Base-by-base conservation (phyloP, 1,284 basidiomycete species). In the Serendipita sp. region DNA sequence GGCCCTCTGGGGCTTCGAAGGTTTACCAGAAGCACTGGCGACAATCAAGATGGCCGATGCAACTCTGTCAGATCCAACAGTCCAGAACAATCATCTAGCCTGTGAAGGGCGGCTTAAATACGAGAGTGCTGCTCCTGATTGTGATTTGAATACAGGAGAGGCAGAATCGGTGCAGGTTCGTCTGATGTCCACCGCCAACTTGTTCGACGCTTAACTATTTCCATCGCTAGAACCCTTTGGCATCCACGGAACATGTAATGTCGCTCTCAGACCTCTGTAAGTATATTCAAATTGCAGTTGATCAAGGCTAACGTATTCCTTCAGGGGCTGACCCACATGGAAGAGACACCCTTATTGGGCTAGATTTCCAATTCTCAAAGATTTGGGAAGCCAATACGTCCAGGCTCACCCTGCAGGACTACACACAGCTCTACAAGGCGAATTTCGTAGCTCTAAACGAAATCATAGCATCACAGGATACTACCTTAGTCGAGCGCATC, bases 321-420 rank as follows among this genome's bases (percentile, higher is more conserved):
- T 30, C 26, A 58, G 53, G 53, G 53, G 53, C 53, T n/a, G 53
- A 58, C 30, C 53, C n/a, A 58, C 22, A 58, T 35, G 53, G 26
- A n/a, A 30, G 22, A 32, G 22, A 58, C n/a, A 58, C 53, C n/a
- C 15, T 58, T 17, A 58, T n/a, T n/a, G 22, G 53, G 15, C 53
- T 58, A 26, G 53, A 58, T n/a, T n/a, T 29, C 32, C 53, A 58
- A n/a, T 58, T 58, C 32, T 29, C 32, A 4, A 58, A 58, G n/a
- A 35, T 58, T 5, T 35, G 22, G 53, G 53, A 32, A 8, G 15
- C 15, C 15, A 58, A 34, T n/a, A 29, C 53, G 30, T 26, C 53
- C 22, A 29, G 26, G n/a, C n/a, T 58, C 26, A 58, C 53, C n/a
- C 22, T 58, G 10, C 22, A 58, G 15, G 53, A 58, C 22, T 58